Conservation (phyloP, 371 early-diverging fungal species). For the Mucor plumbeus region DNA sequence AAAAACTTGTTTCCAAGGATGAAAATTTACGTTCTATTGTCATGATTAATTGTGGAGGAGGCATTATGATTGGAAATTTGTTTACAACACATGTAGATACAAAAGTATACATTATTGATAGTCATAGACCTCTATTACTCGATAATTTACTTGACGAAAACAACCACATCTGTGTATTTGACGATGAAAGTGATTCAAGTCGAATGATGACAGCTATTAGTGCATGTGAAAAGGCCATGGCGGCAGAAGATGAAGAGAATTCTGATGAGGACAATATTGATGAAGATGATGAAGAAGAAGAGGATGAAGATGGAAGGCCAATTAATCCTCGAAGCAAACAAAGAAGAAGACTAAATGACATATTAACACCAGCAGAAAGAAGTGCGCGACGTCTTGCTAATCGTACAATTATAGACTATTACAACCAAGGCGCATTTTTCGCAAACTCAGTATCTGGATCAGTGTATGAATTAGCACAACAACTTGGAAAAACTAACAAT, state of each 20-base stretch:
- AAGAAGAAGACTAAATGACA: conserved; percentile 37
- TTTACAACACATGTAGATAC: conserved; percentile 58
- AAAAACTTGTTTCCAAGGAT: conserved; percentile 47
- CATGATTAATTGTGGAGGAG: conserved; percentile 89
- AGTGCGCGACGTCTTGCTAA: conserved; percentile 30
- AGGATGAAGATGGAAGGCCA: conserved; percentile 28
- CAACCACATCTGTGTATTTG: conserved; percentile 74
- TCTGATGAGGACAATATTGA: conserved; percentile 32
- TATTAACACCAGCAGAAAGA: conserved; percentile 6
- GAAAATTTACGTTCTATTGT: conserved; percentile 70
- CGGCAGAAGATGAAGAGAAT: conserved; percentile 26
- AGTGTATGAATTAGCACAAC: conserved; percentile 60
- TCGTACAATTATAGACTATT: conserved; percentile 58
- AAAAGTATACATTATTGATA: conserved; percentile 82
- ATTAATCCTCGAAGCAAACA: conserved; percentile 33
- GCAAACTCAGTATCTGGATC: conserved; percentile 61
- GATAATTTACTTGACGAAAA: conserved; percentile 71
- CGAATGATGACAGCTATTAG: conserved; percentile 61
- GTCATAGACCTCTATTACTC: conserved; percentile 86
- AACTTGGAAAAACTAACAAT: conserved; percentile 62
- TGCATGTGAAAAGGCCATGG: conserved; percentile 73
- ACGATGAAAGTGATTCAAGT: conserved; percentile 77
- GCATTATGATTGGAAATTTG: conserved; percentile 73
- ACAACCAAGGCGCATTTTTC: conserved; percentile 60
- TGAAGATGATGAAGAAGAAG: conserved; percentile 38